Evolutionary conservation across 2,329 filamentous ascomycete genomes (phyloP), one percentile per base, ranked within the genome.

Genomic region (Penicillium sp.): DNA sequence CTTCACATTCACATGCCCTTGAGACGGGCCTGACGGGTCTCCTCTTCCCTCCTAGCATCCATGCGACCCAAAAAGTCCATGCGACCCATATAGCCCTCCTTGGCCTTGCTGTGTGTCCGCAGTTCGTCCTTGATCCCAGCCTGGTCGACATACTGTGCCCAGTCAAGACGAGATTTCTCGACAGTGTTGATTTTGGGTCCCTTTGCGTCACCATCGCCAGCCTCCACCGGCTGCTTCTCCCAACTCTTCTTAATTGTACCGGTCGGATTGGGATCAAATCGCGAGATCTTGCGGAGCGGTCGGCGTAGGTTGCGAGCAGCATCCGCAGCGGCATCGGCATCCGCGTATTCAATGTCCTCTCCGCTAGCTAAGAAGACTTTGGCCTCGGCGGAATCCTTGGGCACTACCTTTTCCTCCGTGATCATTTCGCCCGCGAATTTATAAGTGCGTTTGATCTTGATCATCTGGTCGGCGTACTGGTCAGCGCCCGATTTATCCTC

Each of bases 121-220:
- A 88, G 68, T 68, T 88, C 85, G 53, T 86, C 84, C 52, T 81
- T 79, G 53, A 87, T 80, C 26, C 84, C 84, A 42, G 82, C 81
- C 49, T 81, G 73, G 65, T 86, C 83, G 36, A 88, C 85, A 64
- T 85, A 86, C 10, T 80, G 79, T 18, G 83, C 84, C 85, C 85
- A 88, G 62, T 88, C 85, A 64, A 87, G 73, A 49, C 84, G 80
- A 26, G 82, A 86, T 70, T 87, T 88, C 70, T 87, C 84, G 46
- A 88, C 83, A 0, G 85, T 86, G 60, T 86, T 87, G 72, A 88
- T 80, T 65, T 86, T 87, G 54, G 82, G 81, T 64, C 81, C 73
- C 72, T 79, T 63, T 66, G 76, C 57, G 26, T 67, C 67, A 33
- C 62, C 67, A 33, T 63, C 63, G 6, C 55, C 51, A 23, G 51